Base-by-base conservation (phyloP, 1,284 basidiomycete genomes). In the Ceratobasidium sp. region DNA sequence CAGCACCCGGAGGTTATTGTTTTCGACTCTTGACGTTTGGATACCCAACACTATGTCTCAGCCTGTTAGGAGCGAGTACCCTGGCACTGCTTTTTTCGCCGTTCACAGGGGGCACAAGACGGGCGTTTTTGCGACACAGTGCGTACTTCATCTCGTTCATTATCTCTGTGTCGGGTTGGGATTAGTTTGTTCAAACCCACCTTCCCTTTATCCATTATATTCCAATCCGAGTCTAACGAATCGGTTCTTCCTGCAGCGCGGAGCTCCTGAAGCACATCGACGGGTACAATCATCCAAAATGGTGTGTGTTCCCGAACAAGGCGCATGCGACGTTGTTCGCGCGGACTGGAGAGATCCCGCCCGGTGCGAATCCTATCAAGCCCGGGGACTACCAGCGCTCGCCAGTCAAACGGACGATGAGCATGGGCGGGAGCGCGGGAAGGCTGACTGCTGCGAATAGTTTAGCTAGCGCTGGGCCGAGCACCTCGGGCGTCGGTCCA, bases 281-380 rank as follows among this genome's bases (percentile, higher is more conserved):
- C 6, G 28, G 28, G 5, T 57, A 57, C 43, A 35, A 23, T 35
- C n/a, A 52, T 32, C 23, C 64, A 11, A 18, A 41, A 1, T 69
- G 52, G 52, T 14, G 57, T 8, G 64, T 43, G 5, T 69, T 69
- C 30, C 18, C 32, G 13, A 69, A 69, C 28, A 69, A 69, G 26
- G 52, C 52, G n/a, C 64, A 69, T 28, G 64, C 64, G 1, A 43
- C 43, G 11, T 16, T 55, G 26, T 69, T 69, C 47, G 44, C 52
- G 2, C 44, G 57, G 64, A 69, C 50, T 21, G 64, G 64, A 1
- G 28, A 13, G 11, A 43, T 69, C 9, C 64, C 64, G 13, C 32
- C 26, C 7, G 64, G 64, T 23, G 64, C 23, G 6, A 50, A n/a
- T 13, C 64, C 64, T 23, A 52, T 69, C 38, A 16, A 69, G 28